phyloP scores from a whole-genome alignment of 805 yeast species.

The Pichia exigua region DNA sequence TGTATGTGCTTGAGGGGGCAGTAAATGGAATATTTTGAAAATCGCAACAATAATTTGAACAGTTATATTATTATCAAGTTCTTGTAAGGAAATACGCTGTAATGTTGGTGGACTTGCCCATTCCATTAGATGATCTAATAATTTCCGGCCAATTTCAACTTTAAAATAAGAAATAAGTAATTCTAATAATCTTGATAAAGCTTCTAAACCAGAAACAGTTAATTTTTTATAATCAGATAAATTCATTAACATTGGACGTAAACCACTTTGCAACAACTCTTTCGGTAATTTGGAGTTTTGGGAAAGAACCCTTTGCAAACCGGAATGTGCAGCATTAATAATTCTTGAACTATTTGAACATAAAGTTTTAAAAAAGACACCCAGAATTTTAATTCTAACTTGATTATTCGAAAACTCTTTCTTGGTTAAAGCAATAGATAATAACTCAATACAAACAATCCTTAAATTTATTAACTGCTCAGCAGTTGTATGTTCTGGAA shows the following conservation, averaged over 20 bases:
- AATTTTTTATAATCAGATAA: conserved; percentile 87
- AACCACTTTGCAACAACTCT: conserved; percentile 88
- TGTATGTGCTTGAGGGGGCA: conserved; percentile 88
- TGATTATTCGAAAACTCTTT: conserved; percentile 67
- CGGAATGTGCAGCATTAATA: conserved; percentile 89
- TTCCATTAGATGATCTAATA: conserved; percentile 88
- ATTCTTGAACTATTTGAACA: conserved; percentile 79
- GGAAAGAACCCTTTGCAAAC: conserved; percentile 72
- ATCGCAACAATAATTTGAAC: conserved; percentile 86
- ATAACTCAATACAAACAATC: conserved; percentile 78
- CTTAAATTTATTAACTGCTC: conserved; percentile 82
- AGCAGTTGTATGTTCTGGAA: conserved; percentile 79
- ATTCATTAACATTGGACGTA: conserved; percentile 93
- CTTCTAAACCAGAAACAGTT: conserved; percentile 85
- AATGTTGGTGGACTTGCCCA: conserved; percentile 86
- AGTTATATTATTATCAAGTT: conserved; percentile 69
- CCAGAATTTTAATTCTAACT: conserved; percentile 76
- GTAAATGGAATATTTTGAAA: conserved; percentile 79
- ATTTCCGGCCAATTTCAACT: conserved; percentile 91
- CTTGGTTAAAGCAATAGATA: conserved; percentile 76
- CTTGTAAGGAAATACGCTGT: conserved; percentile 70
- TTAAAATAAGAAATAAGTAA: conserved; percentile 86
- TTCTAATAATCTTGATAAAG: conserved; percentile 79
- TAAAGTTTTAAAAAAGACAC: conserved; percentile 90
- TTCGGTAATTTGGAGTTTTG: conserved; percentile 88